These are phyloP conservation scores for Aspergillus hiratsukae DNA, from an alignment of 2,329 filamentous ascomycete species.

Conservation along the genomic window DNA sequence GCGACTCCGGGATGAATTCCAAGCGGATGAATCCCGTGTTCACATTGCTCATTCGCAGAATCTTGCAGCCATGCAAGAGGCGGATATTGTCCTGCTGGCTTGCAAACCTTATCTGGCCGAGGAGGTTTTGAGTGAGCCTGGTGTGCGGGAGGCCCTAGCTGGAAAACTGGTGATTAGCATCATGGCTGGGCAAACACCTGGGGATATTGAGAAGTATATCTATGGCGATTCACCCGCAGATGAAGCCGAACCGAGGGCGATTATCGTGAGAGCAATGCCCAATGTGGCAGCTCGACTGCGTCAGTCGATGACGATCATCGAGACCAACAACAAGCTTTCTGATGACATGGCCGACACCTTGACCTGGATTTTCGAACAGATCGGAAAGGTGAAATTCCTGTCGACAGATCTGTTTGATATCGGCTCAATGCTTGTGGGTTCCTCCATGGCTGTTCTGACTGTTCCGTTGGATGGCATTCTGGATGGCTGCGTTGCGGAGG, in stretches of 20 bases:
- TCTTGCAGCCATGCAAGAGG: conserved; percentile 27
- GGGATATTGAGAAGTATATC: conserved; percentile 28
- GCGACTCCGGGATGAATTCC: conserved; percentile 25
- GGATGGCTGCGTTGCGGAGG: conserved; percentile 61
- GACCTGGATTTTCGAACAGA: conserved; percentile 50
- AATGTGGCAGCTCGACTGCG: conserved; percentile 45
- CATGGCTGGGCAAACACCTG: conserved; percentile 43
- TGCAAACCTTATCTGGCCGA: conserved; percentile 45
- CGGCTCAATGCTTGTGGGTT: conserved; percentile 56
- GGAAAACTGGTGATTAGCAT: conserved; percentile 49
- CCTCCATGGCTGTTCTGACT: conserved; percentile 56
- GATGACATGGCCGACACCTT: conserved; percentile 30
- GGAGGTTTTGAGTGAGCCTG: conserved; percentile 32
- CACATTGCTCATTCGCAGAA: conserved; percentile 32
- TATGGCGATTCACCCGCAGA: conserved; percentile 10
- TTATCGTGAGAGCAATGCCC: conserved; percentile 41
- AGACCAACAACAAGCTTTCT: conserved; percentile 40
- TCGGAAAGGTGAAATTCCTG: conserved; percentile 47
- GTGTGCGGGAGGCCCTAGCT: conserved; percentile 35
- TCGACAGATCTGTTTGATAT: conserved; percentile 52
- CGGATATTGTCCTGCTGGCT: conserved; percentile 43
- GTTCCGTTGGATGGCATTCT: conserved; percentile 58
- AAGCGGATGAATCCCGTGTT: conserved; percentile 23
- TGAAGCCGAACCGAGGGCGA: conserved; percentile 3
- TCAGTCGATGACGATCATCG: conserved; percentile 48